phyloP scores from a whole-genome alignment of 495 filamentous ascomycete genomes.

The Amphirosellinia nigrospora region DNA sequence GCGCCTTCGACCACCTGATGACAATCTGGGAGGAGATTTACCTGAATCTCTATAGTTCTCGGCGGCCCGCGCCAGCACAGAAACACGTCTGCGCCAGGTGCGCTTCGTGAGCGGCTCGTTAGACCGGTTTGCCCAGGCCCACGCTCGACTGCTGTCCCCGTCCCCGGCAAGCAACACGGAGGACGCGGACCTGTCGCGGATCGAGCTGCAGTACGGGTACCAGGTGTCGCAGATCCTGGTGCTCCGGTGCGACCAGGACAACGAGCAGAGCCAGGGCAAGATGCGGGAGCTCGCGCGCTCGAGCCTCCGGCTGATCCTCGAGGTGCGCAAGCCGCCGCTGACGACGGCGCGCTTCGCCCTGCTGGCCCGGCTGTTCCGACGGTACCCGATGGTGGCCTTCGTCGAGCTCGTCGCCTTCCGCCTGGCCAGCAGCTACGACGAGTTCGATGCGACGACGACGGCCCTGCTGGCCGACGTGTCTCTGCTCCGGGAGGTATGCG shows the following conservation, averaged over 20 bases:
- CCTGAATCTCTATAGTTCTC: slow-evolving; percentile 24
- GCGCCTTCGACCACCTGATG: slow-evolving; percentile 31
- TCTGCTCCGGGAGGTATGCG: slow-evolving; percentile 19
- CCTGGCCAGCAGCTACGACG: background rate
- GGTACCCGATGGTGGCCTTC: slow-evolving; percentile 27
- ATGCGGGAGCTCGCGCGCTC: slow-evolving; percentile 26
- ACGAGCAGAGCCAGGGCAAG: slow-evolving; percentile 17
- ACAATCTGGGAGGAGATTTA: slow-evolving; percentile 33
- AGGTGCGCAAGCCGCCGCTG: slow-evolving; percentile 5
- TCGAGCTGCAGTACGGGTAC: slow-evolving; percentile 29
- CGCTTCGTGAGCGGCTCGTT: slow-evolving; percentile 10
- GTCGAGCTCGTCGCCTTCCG: slow-evolving; percentile 23
- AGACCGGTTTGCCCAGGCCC: slow-evolving; percentile 15
- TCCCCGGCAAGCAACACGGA: background rate
- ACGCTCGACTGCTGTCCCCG: slow-evolving; percentile 9
- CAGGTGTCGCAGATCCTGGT: slow-evolving; percentile 29
- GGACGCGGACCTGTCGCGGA: slow-evolving; percentile 7
- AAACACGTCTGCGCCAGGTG: slow-evolving; percentile 8
- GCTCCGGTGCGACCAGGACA: slow-evolving; percentile 19
- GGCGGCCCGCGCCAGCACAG: slow-evolving; percentile 11
- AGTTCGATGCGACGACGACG: slow-evolving; percentile 8
- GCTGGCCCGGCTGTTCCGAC: slow-evolving; percentile 23
- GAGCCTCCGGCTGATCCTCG: slow-evolving; percentile 25
- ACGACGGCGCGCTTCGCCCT: slow-evolving; percentile 23
- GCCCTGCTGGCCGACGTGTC: slow-evolving; percentile 14